phyloP scores from a whole-genome alignment of 768 basidiomycete genomes.

The Amanita pallidorosea region DNA sequence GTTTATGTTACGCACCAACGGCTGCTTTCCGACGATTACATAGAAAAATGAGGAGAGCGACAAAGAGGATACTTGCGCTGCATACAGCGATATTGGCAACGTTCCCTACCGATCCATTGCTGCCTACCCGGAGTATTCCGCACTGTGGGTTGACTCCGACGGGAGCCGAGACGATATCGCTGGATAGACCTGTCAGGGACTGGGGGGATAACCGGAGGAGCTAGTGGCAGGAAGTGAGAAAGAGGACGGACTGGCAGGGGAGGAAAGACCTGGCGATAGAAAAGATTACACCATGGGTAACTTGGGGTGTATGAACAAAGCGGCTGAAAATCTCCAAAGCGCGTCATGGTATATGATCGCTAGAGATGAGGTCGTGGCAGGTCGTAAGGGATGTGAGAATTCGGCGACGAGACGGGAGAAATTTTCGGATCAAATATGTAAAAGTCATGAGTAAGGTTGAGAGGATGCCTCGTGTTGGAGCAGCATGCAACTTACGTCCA shows the following conservation, averaged over 20 bases:
- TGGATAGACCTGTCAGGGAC: constrained; percentile 31
- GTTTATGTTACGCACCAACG: constrained; percentile 37
- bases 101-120: constrained; percentile 59
- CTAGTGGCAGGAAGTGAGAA: constrained; percentile 14
- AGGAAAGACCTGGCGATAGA: constrained; percentile 67
- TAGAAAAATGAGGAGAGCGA: constrained; percentile 43
- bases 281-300: constrained; percentile 91
- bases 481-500: too few species aligned
- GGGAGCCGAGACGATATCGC: constrained; percentile 44
- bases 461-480: not conserved
- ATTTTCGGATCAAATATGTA: not conserved
- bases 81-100: constrained; percentile 81
- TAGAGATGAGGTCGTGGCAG: constrained; percentile 1
- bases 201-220: constrained; percentile 21
- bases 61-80: constrained; percentile 55
- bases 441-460: not conserved
- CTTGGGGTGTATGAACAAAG: constrained; percentile 64
- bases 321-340: constrained; percentile 64
- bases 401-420: not conserved
- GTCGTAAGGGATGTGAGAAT: constrained; percentile 1
- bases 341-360: constrained; percentile 23
- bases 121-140: constrained; percentile 56
- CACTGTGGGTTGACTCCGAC: constrained; percentile 79
- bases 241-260: constrained; percentile 6
- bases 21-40: constrained; percentile 72